Evolutionary conservation across 768 basidiomycete species (phyloP).

Genomic region (Suillus subluteus): DNA sequence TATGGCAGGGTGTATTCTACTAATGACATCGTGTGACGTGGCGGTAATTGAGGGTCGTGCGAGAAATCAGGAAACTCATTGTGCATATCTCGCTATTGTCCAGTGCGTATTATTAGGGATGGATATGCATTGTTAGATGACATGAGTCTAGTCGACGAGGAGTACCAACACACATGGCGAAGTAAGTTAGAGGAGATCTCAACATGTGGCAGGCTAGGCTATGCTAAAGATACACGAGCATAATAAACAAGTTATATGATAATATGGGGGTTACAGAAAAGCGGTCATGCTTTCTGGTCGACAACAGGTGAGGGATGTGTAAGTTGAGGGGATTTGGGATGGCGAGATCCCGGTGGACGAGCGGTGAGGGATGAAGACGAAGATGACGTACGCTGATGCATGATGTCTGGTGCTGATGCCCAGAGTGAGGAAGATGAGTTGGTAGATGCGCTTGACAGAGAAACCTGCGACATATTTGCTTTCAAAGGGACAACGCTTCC

Average conservation of each 20-base stretch:
- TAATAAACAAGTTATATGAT: constrained; percentile 27
- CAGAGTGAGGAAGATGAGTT: constrained; percentile 22
- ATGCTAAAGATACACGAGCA: constrained; percentile 28
- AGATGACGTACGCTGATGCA: constrained; percentile 17
- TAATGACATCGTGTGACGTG: neutral
- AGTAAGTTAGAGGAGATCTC: constrained; percentile 8
- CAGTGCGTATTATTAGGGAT: neutral
- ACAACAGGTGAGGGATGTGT: constrained; percentile 20
- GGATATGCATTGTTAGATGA: neutral
- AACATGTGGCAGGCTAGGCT: neutral
- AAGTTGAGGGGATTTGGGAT: constrained; percentile 18
- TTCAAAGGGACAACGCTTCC: constrained; percentile 30
- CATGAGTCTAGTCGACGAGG: constrained; percentile 7
- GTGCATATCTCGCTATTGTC: neutral
- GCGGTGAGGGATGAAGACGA: constrained; percentile 13
- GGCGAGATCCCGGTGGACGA: constrained; percentile 17
- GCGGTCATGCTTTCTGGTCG: constrained; percentile 30
- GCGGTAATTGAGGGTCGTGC: neutral
- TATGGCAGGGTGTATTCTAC: neutral
- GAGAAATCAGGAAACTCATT: neutral
- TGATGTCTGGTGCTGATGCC: constrained; percentile 30
- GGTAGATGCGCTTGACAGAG: constrained; percentile 12
- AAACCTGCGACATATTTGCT: constrained; percentile 19
- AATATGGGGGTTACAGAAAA: constrained; percentile 11
- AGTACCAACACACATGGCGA: constrained; percentile 13